Percentiles rank a stretch among this genome's conserved stretches.
phyloP scores from a whole-genome alignment of 139 green algal species.

The Desmodesmus armatus region DNA sequence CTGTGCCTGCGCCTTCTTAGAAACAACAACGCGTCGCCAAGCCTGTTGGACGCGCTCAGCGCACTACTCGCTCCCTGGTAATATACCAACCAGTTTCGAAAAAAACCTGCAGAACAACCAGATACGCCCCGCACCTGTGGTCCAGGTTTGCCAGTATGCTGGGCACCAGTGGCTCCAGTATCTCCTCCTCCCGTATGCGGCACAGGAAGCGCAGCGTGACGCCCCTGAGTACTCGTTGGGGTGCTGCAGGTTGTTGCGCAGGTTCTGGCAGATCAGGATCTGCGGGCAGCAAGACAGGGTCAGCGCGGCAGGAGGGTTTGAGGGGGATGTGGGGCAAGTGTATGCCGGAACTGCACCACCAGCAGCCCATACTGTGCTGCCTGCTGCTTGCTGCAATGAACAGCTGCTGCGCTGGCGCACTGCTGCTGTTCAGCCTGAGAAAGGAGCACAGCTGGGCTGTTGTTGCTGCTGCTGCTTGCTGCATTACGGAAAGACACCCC shows the following conservation, averaged over 20 bases:
- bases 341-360: not conserved
- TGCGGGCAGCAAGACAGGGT: conserved; percentile 49
- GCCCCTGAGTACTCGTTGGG: conserved; percentile 99
- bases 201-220: conserved; percentile 97
- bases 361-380: not conserved
- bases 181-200: conserved; percentile 96
- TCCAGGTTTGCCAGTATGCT: conserved; percentile 95
- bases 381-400: not conserved
- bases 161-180: conserved; percentile 97
- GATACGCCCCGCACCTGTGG: conserved; percentile 70
- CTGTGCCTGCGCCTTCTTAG: conserved; percentile 89
- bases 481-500: not conserved
- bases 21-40: too few relatives aligned
- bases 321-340: not conserved
- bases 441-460: not conserved
- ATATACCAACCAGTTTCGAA: too few relatives aligned
- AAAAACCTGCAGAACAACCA: too few relatives aligned
- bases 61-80: too few relatives aligned
- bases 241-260: conserved; percentile 99
- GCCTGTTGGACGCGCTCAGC: too few relatives aligned
- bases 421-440: not conserved
- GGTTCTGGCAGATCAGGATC: conserved; percentile 99
- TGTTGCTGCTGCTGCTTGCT: not conserved
- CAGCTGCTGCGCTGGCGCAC: not conserved
- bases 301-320: not conserved